phyloP scores from a whole-genome alignment of 106 monocot genomes.

The Posidonia australis region DNA sequence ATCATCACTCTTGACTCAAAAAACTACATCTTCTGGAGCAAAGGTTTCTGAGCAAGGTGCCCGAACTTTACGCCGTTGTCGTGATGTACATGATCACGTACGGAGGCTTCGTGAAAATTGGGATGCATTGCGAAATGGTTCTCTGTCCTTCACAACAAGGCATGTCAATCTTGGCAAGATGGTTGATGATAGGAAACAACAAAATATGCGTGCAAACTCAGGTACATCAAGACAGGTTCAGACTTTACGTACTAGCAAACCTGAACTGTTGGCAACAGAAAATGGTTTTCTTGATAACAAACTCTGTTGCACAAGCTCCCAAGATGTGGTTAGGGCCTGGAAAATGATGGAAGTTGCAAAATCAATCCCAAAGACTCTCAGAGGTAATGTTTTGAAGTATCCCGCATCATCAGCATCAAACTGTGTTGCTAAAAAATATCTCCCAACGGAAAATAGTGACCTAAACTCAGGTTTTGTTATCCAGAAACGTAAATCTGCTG shows the following conservation, averaged over 20 bases:
- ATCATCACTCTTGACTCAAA: constrained; percentile 1
- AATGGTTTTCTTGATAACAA: constrained; percentile 6
- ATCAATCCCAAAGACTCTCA: constrained; percentile 11
- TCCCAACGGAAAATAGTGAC: not conserved
- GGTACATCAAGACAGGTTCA: not conserved
- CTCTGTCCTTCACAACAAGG: constrained; percentile 36
- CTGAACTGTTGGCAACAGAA: not conserved
- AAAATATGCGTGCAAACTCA: not conserved
- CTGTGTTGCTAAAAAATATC: no score
- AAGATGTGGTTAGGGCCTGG: constrained; percentile 58
- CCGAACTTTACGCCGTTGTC: constrained; percentile 30
- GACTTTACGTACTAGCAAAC: not conserved
- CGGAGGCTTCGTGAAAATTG: constrained; percentile 53
- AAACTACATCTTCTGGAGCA: not conserved
- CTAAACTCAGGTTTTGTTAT: not conserved
- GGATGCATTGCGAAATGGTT: constrained; percentile 40
- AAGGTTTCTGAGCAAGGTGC: constrained; percentile 9
- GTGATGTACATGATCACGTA: constrained; percentile 36
- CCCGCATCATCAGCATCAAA: not conserved
- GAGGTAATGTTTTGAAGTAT: not conserved
- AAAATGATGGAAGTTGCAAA: constrained; percentile 63
- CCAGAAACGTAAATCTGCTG: not conserved
- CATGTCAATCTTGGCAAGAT: not conserved
- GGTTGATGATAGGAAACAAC: not conserved
- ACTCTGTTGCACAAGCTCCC: not conserved